A percentile compares a stretch with the other conserved stretches of the same genome.
These are phyloP conservation scores for Podospora pseudoanserina DNA, from an alignment of 495 filamentous ascomycete species.

Conservation along the genomic window DNA sequence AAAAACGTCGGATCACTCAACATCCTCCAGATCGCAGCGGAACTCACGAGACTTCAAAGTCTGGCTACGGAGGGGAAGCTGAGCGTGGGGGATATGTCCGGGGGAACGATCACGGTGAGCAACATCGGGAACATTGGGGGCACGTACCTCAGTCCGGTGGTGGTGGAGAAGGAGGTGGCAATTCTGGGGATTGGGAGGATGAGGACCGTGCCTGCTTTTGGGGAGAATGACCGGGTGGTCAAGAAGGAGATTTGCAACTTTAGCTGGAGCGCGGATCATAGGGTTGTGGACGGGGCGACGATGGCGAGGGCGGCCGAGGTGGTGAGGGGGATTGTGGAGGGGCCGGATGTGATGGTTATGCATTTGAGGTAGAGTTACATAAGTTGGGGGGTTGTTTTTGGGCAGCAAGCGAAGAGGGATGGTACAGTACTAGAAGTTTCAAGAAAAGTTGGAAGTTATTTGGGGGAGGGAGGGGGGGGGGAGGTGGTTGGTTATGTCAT, in stretches of 20 bases:
- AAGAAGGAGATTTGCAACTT: slow-evolving; percentile 72
- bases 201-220: slow-evolving; percentile 69
- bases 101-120: slow-evolving; percentile 90
- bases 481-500: background rate
- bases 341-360: slow-evolving; percentile 78
- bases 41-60: slow-evolving; percentile 67
- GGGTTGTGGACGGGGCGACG: slow-evolving; percentile 90
- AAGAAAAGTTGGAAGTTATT: slow-evolving; percentile 2
- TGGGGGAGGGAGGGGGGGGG: background rate
- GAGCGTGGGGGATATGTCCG: slow-evolving; percentile 67
- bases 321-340: slow-evolving; percentile 72
- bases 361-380: slow-evolving; percentile 42
- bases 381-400: background rate
- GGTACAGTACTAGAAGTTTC: background rate
- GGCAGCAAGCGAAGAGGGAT: background rate
- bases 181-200: slow-evolving; percentile 87
- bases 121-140: slow-evolving; percentile 98
- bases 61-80: slow-evolving; percentile 73
- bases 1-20: slow-evolving; percentile 72
- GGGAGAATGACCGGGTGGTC: slow-evolving; percentile 53
- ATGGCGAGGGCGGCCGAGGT: slow-evolving; percentile 84
- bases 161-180: slow-evolving; percentile 81
- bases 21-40: slow-evolving; percentile 70
- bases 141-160: slow-evolving; percentile 85
- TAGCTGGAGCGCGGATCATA: slow-evolving; percentile 96